phyloP scores from a whole-genome alignment of 2,329 filamentous ascomycete species.

The Neonectria hederae region DNA sequence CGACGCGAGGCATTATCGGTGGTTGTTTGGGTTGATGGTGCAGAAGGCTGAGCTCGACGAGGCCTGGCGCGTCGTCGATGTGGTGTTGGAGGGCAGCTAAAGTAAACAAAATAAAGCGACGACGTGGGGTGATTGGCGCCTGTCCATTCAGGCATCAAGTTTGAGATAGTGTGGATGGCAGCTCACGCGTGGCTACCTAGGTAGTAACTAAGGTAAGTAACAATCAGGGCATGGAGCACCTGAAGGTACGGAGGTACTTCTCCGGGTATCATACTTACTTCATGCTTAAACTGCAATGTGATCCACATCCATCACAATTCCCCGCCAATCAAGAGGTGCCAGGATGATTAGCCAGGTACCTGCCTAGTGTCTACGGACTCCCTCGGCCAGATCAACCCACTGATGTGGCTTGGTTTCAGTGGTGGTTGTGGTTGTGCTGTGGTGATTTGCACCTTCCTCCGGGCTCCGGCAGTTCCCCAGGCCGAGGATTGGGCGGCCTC shows the following conservation, averaged over 20 bases:
- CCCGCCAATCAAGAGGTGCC: constrained; percentile 26
- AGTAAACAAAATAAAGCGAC: constrained; percentile 46
- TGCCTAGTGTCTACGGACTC: no score
- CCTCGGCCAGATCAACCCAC: background rate
- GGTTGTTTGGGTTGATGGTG: constrained; percentile 29
- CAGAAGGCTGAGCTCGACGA: constrained; percentile 30
- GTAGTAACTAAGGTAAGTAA: no score
- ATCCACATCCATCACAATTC: background rate
- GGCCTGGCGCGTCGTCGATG: constrained; percentile 42
- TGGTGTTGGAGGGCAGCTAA: constrained; percentile 40
- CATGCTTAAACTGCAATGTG: background rate
- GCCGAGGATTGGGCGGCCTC: constrained; percentile 24
- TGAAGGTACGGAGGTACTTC: constrained; percentile 12
- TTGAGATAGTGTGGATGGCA: background rate
- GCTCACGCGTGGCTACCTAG: no score
- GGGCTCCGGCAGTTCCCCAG: constrained; percentile 4
- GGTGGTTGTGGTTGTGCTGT: background rate
- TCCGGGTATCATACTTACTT: background rate
- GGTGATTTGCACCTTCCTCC: background rate
- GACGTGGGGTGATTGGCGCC: constrained; percentile 27
- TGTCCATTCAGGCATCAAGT: constrained; percentile 28
- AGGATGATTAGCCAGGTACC: constrained; percentile 23
- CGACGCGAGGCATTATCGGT: constrained; percentile 65
- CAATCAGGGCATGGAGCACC: no score
- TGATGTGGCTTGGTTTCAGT: background rate